These are phyloP conservation scores for Hygrophorus pudorinus DNA, from an alignment of 768 basidiomycete genomes.

Conservation along the genomic window DNA sequence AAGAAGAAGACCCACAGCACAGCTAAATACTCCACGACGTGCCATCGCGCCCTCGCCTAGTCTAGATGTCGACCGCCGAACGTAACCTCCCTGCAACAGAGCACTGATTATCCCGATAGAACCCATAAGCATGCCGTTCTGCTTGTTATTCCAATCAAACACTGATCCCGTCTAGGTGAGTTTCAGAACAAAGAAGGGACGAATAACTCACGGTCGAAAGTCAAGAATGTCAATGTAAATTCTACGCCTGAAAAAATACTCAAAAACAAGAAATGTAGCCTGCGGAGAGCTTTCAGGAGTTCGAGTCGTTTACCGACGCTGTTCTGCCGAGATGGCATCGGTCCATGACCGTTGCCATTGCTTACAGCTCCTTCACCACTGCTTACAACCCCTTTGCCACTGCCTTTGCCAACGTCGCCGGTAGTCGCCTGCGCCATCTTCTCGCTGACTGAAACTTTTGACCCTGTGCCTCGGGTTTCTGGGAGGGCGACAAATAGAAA, in stretches of 20 bases:
- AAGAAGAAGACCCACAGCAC: slow-evolving; percentile 57
- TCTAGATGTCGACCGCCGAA: slow-evolving; percentile 67
- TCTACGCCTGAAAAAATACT: slow-evolving; percentile 91
- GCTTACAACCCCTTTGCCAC: slow-evolving; percentile 11
- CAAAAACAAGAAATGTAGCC: slow-evolving; percentile 78
- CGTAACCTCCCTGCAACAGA: slow-evolving; percentile 88
- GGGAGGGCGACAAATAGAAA: slow-evolving; percentile 73
- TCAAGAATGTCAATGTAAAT: slow-evolving; percentile 93
- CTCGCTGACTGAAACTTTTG: neutral
- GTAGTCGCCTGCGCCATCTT: slow-evolving; percentile 2
- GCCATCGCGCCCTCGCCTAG: slow-evolving; percentile 81
- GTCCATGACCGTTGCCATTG: slow-evolving; percentile 9
- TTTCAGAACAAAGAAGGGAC: neutral
- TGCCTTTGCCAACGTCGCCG: slow-evolving; percentile 8
- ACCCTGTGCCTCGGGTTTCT: slow-evolving; percentile 62
- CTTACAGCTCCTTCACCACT: neutral
- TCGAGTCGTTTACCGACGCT: slow-evolving; percentile 41
- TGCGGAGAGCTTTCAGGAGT: slow-evolving; percentile 49
- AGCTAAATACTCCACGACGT: slow-evolving; percentile 65
- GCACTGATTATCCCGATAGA: slow-evolving; percentile 89
- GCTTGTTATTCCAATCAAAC: slow-evolving; percentile 81
- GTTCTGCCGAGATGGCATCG: slow-evolving; percentile 19
- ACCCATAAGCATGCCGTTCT: slow-evolving; percentile 78
- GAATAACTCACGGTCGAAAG: slow-evolving; percentile 66
- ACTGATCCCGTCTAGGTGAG: slow-evolving; percentile 34